phyloP scores from a whole-genome alignment of 83 land plant species.

The Diphasiastrum complanatum region DNA sequence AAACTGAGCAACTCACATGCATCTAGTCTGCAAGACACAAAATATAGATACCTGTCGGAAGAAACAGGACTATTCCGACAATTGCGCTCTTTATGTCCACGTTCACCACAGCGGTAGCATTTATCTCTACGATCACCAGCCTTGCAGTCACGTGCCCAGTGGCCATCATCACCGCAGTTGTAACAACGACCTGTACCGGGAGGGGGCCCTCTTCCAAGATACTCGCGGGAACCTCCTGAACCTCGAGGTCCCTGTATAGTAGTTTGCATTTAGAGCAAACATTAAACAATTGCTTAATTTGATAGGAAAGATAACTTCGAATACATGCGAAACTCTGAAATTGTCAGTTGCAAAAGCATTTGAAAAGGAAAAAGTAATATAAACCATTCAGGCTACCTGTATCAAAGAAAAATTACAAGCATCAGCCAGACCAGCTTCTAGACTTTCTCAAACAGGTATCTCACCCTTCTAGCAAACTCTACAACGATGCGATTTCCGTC shows the following conservation, averaged over 20 bases:
- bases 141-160: slow-evolving; percentile 16
- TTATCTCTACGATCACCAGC: no score
- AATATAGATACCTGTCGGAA: neutral
- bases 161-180: slow-evolving; percentile 11
- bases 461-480: slow-evolving; percentile 12
- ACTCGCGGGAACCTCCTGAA: neutral
- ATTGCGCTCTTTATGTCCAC: slow-evolving; percentile 14
- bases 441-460: neutral
- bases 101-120: no score
- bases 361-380: no score
- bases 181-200: no score
- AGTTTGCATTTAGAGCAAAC: no score
- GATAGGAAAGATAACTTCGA: no score
- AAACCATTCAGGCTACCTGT: no score
- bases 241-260: neutral
- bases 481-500: no score
- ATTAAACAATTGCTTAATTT: no score
- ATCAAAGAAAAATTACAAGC: neutral
- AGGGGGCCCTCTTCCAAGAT: slow-evolving; percentile 7
- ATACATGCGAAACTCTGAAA: no score
- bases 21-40: neutral
- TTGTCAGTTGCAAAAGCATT: no score
- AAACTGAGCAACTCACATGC: neutral
- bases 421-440: no score
- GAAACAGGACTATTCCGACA: slow-evolving; percentile 10